phyloP scores from a whole-genome alignment of 2,329 filamentous ascomycete species.

The Apiospora hydei region DNA sequence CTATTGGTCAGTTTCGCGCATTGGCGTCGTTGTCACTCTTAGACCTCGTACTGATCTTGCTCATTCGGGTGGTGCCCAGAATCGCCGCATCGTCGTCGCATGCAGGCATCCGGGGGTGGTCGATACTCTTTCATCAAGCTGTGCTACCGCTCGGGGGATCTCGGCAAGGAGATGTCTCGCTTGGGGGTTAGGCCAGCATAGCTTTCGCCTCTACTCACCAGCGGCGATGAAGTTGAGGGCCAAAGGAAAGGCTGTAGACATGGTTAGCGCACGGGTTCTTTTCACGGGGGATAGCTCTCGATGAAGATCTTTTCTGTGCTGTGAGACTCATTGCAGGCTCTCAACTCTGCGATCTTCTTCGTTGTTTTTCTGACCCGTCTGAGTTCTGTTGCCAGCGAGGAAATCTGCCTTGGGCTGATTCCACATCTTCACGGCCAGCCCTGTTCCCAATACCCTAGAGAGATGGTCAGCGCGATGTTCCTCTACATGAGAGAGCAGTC shows the following conservation, averaged over 20 bases:
- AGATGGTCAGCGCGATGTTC: not conserved
- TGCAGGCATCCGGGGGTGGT: not conserved
- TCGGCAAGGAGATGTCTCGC: conserved; percentile 44
- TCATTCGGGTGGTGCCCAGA: not conserved
- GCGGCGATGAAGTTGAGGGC: conserved; percentile 91
- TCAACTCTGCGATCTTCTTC: conserved; percentile 26
- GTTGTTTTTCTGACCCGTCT: conserved; percentile 72
- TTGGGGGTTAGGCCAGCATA: conserved; percentile 34
- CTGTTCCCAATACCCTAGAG: conserved; percentile 68
- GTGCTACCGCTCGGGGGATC: conserved; percentile 70
- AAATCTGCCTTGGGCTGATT: conserved; percentile 74
- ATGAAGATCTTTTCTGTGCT: conserved; percentile 30
- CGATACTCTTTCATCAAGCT: conserved; percentile 30
- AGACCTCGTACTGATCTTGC: conserved; percentile 29
- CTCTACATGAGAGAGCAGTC: not conserved
- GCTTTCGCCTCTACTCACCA: conserved; percentile 72
- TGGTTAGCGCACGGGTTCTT: conserved; percentile 17
- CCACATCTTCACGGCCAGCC: conserved; percentile 63
- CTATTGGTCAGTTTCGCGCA: conserved; percentile 43
- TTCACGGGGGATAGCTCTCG: conserved; percentile 15
- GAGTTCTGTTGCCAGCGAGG: conserved; percentile 79
- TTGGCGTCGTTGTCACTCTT: conserved; percentile 32
- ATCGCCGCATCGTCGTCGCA: not conserved
- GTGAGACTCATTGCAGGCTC: conserved; percentile 19
- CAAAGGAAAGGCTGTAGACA: conserved; percentile 72